Percentiles rank a stretch among this genome's conserved stretches.
Evolutionary conservation across 1,284 basidiomycete species (phyloP).

Genomic region (Termitomyces sp.): DNA sequence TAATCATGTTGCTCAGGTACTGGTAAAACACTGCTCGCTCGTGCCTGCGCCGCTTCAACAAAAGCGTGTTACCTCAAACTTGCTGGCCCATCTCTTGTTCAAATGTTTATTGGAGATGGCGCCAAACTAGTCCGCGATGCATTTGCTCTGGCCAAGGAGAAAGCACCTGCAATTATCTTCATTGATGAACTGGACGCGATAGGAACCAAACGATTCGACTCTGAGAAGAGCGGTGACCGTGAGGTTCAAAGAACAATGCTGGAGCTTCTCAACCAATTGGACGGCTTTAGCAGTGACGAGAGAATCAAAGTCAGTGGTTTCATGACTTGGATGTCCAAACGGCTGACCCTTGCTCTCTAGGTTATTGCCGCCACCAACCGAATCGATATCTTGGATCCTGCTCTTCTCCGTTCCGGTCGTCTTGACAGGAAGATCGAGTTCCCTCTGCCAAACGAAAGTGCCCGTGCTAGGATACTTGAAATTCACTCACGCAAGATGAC

Average conservation of each 20-base stretch:
- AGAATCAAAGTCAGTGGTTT: slow-evolving; percentile 78
- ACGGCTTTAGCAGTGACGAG: slow-evolving; percentile 95
- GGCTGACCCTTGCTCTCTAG: slow-evolving; percentile 36
- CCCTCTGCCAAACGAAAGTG: slow-evolving; percentile 89
- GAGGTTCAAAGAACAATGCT: slow-evolving; percentile 99
- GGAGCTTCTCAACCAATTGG: slow-evolving; percentile 96
- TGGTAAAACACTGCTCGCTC: slow-evolving; percentile 95
- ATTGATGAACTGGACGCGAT: slow-evolving; percentile 98
- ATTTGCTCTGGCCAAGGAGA: slow-evolving; percentile 95
- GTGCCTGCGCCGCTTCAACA: slow-evolving; percentile 96
- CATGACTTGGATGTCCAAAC: slow-evolving; percentile 5
- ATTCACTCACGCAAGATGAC: slow-evolving; percentile 98
- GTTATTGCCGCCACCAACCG: slow-evolving; percentile 99
- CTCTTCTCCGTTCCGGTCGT: slow-evolving; percentile 94
- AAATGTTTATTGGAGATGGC: slow-evolving; percentile 99
- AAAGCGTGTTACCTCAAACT: slow-evolving; percentile 98
- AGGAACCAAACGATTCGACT: slow-evolving; percentile 96
- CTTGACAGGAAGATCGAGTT: slow-evolving; percentile 97
- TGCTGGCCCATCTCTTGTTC: slow-evolving; percentile 96
- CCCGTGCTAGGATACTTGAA: slow-evolving; percentile 91
- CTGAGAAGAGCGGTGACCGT: slow-evolving; percentile 97
- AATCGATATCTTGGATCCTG: slow-evolving; percentile 98
- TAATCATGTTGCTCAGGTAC: slow-evolving; percentile 49
- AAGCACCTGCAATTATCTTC: slow-evolving; percentile 99
- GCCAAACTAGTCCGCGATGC: slow-evolving; percentile 96